These are phyloP conservation scores for Cladosporium colombiae DNA, from an alignment of 2,329 filamentous ascomycete species.

Conservation along the genomic window DNA sequence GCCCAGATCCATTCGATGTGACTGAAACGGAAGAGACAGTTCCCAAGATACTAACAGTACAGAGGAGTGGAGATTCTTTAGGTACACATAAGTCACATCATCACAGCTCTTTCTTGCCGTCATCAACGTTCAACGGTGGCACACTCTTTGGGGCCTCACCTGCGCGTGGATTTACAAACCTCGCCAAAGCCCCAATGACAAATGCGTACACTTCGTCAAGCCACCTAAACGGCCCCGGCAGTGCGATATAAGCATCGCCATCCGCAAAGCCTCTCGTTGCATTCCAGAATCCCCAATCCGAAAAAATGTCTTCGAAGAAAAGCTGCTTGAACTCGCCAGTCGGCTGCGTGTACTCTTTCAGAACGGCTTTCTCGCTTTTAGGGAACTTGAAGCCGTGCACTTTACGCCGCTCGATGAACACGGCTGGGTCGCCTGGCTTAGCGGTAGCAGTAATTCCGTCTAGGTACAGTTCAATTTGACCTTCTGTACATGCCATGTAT, in stretches of 20 bases:
- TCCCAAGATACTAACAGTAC: background rate
- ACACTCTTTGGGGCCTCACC: background rate
- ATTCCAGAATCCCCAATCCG: constrained; percentile 16
- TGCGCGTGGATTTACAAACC: background rate
- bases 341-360: constrained; percentile 24
- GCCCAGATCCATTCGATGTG: too few relatives aligned
- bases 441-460: constrained; percentile 18
- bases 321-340: constrained; percentile 24
- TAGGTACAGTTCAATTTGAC: constrained; percentile 22
- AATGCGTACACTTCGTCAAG: constrained; percentile 22
- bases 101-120: constrained; percentile 13
- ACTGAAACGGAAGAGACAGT: background rate
- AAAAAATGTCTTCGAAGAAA: constrained; percentile 23
- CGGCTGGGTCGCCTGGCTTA: constrained; percentile 6
- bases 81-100: background rate
- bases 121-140: background rate
- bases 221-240: constrained; percentile 22
- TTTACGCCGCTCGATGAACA: constrained; percentile 21
- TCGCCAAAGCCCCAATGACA: constrained; percentile 18
- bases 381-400: constrained; percentile 25
- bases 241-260: constrained; percentile 23
- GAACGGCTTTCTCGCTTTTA: constrained; percentile 12
- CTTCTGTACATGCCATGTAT: constrained; percentile 21
- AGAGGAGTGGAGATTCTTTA: background rate
- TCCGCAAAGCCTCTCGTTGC: constrained; percentile 22